Base-by-base conservation (phyloP, 495 filamentous ascomycete genomes). In the Rostrohypoxylon terebratum region DNA sequence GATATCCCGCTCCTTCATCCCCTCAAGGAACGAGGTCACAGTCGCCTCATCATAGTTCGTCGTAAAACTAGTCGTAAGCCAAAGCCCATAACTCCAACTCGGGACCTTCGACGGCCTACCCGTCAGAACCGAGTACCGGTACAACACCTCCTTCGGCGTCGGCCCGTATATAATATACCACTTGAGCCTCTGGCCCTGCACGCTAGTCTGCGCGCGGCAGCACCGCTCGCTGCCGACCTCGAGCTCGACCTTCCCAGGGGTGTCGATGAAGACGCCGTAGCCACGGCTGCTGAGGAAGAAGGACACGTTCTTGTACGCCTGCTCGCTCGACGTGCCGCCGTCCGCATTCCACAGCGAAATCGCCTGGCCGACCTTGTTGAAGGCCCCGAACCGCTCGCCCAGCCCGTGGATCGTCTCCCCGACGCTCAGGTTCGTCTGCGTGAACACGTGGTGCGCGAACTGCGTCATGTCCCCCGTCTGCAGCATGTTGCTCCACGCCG, bases 241-340 rank as follows among this genome's bases (percentile, higher is more conserved):
- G 1, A 92, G 76, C 53, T 88, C 88, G 0, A 90, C 85, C 13
- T 83, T 84, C 10, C 87, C 87, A 0, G 87, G 80, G 13, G 86
- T 83, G 71, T 90, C 88, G 25, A 92, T 86, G 77, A 92, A 92
- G n/a, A 92, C 83, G 23, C 90, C 90, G 75, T 93, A 93, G 1
- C 90, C 90, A 13, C 83, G 81, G 0, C 87, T 90, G 63, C 87
- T 90, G 36, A 93, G 79, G 77, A 89, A 92, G 77, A 92, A 92
- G 1, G 89, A 87, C 6, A 92, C 83, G 72, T 92, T 93, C 79
- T 92, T 92, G 75, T 93, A 93, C 0, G 90, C 89, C 66, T 91
- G 84, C 57, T 92, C 90, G 16, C 85, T 88, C 0, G 86, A 89
- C 16, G 91, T 92, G 8, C 90, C 90, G 2, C 91, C 90, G 69